phyloP scores from a whole-genome alignment of 805 yeast genomes.

The Starmerella tilneyi region DNA sequence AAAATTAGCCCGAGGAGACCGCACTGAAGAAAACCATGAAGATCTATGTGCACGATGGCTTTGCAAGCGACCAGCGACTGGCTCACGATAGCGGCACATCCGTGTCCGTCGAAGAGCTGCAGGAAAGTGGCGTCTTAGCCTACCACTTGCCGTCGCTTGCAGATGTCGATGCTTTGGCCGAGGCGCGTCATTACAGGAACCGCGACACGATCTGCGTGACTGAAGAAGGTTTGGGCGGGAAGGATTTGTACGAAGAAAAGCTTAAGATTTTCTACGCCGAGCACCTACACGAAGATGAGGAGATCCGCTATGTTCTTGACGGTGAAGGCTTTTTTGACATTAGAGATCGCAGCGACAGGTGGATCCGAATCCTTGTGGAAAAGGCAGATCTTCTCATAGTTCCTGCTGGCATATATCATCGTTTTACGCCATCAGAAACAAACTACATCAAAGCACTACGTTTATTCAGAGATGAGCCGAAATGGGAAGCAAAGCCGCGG shows the following conservation, averaged over 20 bases:
- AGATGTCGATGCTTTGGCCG: constrained; percentile 58
- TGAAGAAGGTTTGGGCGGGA: constrained; percentile 48
- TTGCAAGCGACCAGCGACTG: constrained; percentile 24
- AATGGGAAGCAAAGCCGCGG: constrained; percentile 47
- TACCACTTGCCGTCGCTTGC: constrained; percentile 39
- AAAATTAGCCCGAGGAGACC: no score
- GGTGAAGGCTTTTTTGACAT: constrained; percentile 93
- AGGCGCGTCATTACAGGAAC: constrained; percentile 63
- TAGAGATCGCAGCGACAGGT: constrained; percentile 47
- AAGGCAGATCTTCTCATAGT: constrained; percentile 50
- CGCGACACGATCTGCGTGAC: constrained; percentile 61
- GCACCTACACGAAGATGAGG: constrained; percentile 95
- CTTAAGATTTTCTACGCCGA: constrained; percentile 64
- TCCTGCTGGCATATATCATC: constrained; percentile 91
- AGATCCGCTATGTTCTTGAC: constrained; percentile 76
- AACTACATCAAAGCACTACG: constrained; percentile 68
- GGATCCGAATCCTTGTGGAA: constrained; percentile 66
- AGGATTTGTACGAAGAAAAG: constrained; percentile 51
- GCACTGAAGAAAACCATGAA: constrained; percentile 15
- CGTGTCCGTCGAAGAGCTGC: constrained; percentile 44
- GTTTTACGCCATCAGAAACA: constrained; percentile 64
- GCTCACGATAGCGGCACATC: constrained; percentile 42
- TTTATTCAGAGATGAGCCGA: constrained; percentile 87
- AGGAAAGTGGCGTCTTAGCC: constrained; percentile 59
- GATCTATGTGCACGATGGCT: constrained; percentile 24